Base-by-base conservation (phyloP, 352 stramenopile species). In the Salisapilia sapeloensis region DNA sequence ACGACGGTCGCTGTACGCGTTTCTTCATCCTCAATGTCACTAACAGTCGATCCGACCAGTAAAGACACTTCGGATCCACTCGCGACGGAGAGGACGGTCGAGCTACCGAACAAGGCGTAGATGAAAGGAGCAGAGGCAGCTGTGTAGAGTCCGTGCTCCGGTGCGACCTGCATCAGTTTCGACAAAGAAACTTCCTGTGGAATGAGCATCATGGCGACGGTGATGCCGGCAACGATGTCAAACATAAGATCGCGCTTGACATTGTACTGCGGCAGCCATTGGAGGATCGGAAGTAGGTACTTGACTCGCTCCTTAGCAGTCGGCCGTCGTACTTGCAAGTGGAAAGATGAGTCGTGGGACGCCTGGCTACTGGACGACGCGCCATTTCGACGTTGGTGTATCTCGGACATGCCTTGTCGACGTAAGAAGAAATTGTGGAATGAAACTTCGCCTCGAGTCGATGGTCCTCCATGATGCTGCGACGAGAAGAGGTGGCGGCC, bases 91-190 rank as follows among this genome's bases (percentile, higher is more conserved):
- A 95, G 45, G 25, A 92, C 79, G 3, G 64, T 60, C 6, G 59
- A 85, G 4, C 53, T 71, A 1, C 81, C 77, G 43, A 94, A 92
- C 20, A 93, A 35, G 6, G 66, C 53, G 50, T 94, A 94, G 24
- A 82, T 58, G 33, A 90, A 38, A 4, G 82, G 79, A 3, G 92
- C 55, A 13, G 89, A 60, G 1, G 64, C 61, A 0, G 76, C 76
- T n/a, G 60, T 76, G 59, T 95, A 95, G 4, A 96, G 52, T 13
- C 85, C 83, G 54, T 92, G 90, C 31, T 92, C 54, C 0, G 78
- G 53, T 6, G 78, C 74, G 11, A 96, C 51, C 34, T 66, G 49
- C 60, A 89, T 89, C 23, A 94, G 60, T 23, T 77, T 84, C 14
- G 77, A 77, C 44, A 94, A 82, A 40, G 59, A 78, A 43, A 95